Evolutionary conservation across 108 stramenopile genomes (phyloP), one percentile per base, ranked within the genome.

Genomic region (Skeletonema potamos): DNA sequence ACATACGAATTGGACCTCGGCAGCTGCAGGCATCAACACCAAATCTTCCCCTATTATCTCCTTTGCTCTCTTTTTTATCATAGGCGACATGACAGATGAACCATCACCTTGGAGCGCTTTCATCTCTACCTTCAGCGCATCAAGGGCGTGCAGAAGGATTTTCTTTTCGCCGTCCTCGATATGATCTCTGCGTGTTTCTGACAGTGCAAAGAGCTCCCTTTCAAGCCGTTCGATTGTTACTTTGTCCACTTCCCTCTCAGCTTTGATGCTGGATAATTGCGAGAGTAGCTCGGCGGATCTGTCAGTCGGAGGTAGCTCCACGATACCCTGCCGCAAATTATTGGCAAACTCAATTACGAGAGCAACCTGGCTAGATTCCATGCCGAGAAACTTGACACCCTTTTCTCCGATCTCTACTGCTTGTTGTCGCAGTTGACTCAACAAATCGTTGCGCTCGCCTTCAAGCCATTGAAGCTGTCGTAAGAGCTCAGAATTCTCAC

Each of bases 391-490:
- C 17, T 83, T 70, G 33, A 79, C 70, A n/a, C 84, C 82, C 36
- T 87, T 85, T 29, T 84, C 84, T 36, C 85, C 84, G 29, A 88
- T 76, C 27, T 82, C 75, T 32, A 72, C 59, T 1, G 90, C 92
- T 24, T 77, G 64, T 65, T 90, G 83, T 54, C 88, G 56, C 3
- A 92, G 65, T 22, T 84, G 77, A 51, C 74, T 44, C 81, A 90
- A 56, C 27, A 92, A 73, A 28, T 83, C 73, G 13, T 68, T 70
- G 8, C 89, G 60, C 36, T 91, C 89, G 32, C 56, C 87, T 59
- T 92, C 90, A 32, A 91, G 82, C n/a, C 46, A 54, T 34, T 89
- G 86, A 33, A 91, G 59, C 62, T 92, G 92, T 0, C 62, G 62
- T 44, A 67, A 73, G 9, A 92, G 78, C 73, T 92, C 89, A 12